phyloP scores from a whole-genome alignment of 2,329 filamentous ascomycete species.

The Colletotrichum graminicola region DNA sequence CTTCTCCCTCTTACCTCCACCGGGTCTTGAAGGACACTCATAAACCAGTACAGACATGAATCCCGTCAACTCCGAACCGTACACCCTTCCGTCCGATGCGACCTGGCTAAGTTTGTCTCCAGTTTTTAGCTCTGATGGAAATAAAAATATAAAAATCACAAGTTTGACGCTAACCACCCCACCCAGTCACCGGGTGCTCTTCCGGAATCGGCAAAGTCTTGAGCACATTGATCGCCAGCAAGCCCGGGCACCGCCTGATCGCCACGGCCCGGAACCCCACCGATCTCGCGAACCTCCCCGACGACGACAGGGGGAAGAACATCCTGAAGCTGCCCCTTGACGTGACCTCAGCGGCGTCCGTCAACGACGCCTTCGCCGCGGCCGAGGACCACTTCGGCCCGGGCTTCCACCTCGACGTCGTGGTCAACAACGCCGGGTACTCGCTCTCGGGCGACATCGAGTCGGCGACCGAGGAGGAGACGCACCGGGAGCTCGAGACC shows the following conservation, averaged over 20 bases:
- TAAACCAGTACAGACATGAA: neutral
- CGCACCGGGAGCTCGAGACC: slow-evolving; percentile 55
- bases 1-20: neutral
- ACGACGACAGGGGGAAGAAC: slow-evolving; percentile 45
- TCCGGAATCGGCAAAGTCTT: slow-evolving; percentile 60
- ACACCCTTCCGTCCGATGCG: slow-evolving; percentile 51
- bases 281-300: slow-evolving; percentile 56
- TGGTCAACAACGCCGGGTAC: slow-evolving; percentile 52
- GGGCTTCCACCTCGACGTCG: slow-evolving; percentile 47
- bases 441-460: slow-evolving; percentile 48
- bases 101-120: slow-evolving; percentile 54
- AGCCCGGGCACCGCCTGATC: slow-evolving; percentile 56
- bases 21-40: neutral
- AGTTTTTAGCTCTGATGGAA: too few species aligned
- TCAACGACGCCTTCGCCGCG: slow-evolving; percentile 51
- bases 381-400: slow-evolving; percentile 51
- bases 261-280: slow-evolving; percentile 61
- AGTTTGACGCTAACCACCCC: neutral
- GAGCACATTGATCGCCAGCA: slow-evolving; percentile 52
- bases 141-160: too few species aligned
- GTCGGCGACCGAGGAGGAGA: slow-evolving; percentile 43
- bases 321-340: slow-evolving; percentile 62
- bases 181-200: slow-evolving; percentile 62
- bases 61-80: slow-evolving; percentile 2
- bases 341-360: slow-evolving; percentile 56